Evolutionary conservation across 495 filamentous ascomycete species (phyloP).

Genomic region (Penicillium argentinense): DNA sequence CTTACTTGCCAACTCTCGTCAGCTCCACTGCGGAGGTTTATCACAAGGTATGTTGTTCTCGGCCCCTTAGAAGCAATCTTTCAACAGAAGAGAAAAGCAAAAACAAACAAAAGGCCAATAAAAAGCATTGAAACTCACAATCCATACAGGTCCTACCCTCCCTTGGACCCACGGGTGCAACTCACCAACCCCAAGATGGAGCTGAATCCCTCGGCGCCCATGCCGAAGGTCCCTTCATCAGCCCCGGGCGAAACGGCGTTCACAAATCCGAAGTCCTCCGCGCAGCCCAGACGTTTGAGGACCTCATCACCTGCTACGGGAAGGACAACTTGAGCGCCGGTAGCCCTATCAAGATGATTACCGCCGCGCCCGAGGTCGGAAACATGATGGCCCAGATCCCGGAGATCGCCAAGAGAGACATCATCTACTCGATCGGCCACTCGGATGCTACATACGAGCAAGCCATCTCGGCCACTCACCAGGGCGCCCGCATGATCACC

Average conservation of each 20-base stretch:
- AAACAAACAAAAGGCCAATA: background rate
- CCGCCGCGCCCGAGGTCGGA: constrained; percentile 74
- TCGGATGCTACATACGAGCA: constrained; percentile 77
- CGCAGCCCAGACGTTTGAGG: constrained; percentile 46
- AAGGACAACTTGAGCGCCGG: constrained; percentile 49
- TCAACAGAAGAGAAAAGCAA: background rate
- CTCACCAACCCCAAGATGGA: constrained; percentile 53
- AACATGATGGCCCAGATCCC: constrained; percentile 62
- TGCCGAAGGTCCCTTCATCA: constrained; percentile 82
- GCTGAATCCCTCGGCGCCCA: constrained; percentile 82
- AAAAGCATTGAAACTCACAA: no score
- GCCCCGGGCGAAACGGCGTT: constrained; percentile 67
- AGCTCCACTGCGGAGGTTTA: constrained; percentile 71
- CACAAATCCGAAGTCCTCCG: constrained; percentile 67
- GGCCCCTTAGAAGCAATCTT: background rate
- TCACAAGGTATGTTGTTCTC: constrained; percentile 41
- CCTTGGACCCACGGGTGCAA: constrained; percentile 63
- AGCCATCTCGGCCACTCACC: constrained; percentile 61
- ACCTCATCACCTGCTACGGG: constrained; percentile 71
- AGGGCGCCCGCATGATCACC: constrained; percentile 80
- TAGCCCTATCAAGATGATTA: constrained; percentile 68
- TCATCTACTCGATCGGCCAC: constrained; percentile 78
- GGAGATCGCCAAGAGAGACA: constrained; percentile 55
- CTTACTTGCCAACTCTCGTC: constrained; percentile 73
- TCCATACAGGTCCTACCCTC: constrained; percentile 60